phyloP scores from a whole-genome alignment of 2,329 filamentous ascomycete species.

The Esteya vermicola region DNA sequence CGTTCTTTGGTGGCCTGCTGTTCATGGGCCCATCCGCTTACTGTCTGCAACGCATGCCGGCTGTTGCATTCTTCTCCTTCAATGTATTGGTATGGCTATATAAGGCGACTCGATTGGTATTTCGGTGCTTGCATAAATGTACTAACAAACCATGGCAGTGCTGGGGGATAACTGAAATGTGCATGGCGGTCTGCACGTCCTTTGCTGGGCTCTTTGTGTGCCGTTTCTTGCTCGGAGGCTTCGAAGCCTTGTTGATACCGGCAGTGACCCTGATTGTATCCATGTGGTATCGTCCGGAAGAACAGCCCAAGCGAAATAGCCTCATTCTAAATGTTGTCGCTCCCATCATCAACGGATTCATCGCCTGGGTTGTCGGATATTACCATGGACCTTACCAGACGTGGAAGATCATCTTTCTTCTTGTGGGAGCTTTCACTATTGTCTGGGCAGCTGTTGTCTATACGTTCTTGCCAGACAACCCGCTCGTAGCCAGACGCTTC shows the following conservation, averaged over 20 bases:
- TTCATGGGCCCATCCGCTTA: constrained; percentile 13
- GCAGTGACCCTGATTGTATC: constrained; percentile 11
- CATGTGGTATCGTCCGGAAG: constrained; percentile 14
- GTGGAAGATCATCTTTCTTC: constrained; percentile 16
- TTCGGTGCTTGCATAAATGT: too few species aligned
- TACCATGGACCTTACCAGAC: constrained; percentile 10
- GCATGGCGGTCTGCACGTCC: constrained; percentile 11
- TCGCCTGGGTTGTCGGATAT: constrained; percentile 13
- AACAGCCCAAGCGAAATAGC: constrained; percentile 15
- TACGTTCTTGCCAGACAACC: constrained; percentile 12
- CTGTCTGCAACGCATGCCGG: constrained; percentile 10
- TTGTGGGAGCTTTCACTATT: constrained; percentile 12
- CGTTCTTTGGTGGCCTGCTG: constrained; percentile 12
- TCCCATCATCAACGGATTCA: constrained; percentile 13
- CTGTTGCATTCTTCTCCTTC: constrained; percentile 9
- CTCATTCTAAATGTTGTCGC: constrained; percentile 14
- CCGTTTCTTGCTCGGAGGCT: constrained; percentile 12
- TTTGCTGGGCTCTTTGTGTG: constrained; percentile 11
- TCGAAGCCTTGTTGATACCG: constrained; percentile 11
- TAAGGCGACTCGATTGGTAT: too few species aligned
- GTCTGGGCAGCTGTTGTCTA: constrained; percentile 12
- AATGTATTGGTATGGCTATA: too few species aligned
- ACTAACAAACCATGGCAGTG: too few species aligned
- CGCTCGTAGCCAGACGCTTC: constrained; percentile 9
- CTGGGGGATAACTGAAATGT: constrained; percentile 12